phyloP scores from a whole-genome alignment of 805 yeast genomes.

The Candida sonorensis region DNA sequence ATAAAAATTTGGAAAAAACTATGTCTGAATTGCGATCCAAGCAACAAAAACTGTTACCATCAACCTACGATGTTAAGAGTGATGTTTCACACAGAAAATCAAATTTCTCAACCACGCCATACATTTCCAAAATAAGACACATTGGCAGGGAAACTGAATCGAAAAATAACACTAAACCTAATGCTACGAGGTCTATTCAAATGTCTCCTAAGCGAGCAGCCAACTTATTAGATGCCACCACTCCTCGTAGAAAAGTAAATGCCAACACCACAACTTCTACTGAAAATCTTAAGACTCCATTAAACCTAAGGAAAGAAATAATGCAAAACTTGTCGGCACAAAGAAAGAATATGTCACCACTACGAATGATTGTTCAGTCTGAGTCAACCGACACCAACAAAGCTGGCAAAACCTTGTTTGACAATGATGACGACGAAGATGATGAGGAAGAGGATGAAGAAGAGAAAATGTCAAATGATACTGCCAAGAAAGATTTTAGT shows the following conservation, averaged over 20 bases:
- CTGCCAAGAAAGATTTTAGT: not conserved
- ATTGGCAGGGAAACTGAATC: too few species aligned
- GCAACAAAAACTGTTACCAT: constrained; percentile 1
- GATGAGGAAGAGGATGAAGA: too few species aligned
- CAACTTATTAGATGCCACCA: too few species aligned
- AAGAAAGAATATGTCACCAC: constrained; percentile 2
- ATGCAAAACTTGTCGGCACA: constrained; percentile 4
- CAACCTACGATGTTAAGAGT: constrained; percentile 1
- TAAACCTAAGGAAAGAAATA: constrained; percentile 2
- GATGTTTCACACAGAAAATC: constrained; percentile 5
- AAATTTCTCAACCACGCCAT: constrained; percentile 18
- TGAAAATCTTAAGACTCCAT: constrained; percentile 3
- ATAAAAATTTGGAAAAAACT: constrained; percentile 7
- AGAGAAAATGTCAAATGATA: not conserved
- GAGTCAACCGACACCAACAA: not conserved
- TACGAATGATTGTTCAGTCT: not conserved
- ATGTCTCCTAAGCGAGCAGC: constrained; percentile 1
- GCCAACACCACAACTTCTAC: constrained; percentile 4
- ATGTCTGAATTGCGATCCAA: constrained; percentile 6
- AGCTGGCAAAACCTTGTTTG: constrained; percentile 3
- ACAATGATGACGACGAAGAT: constrained; percentile 4
- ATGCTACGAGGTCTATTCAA: not conserved
- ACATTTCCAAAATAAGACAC: constrained; percentile 9
- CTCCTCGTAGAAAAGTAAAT: too few species aligned
- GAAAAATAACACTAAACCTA: not conserved